Evolutionary conservation across 2,329 filamentous ascomycete genomes (phyloP), one percentile per base, ranked within the genome.

Genomic region (Thielaviopsis populi): DNA sequence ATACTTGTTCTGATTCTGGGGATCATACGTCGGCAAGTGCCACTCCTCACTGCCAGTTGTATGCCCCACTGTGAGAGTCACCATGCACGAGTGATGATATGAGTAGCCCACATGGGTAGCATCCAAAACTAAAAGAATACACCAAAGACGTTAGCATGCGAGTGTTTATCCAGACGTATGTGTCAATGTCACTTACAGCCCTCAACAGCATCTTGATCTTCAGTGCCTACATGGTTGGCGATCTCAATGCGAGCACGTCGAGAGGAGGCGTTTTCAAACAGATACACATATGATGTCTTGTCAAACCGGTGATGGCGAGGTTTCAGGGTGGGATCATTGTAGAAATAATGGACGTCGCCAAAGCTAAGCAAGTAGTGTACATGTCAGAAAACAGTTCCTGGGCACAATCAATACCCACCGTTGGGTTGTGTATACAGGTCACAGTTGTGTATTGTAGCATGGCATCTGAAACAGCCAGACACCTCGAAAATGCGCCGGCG

Each of bases 261-360:
- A 68, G 85, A 81, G 66, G 77, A 77, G 13, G 86, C 80, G 71
- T 89, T 87, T 73, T 91, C 86, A 72, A 89, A 91, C 5, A 91
- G 77, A 71, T 91, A 91, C 65, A 91, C 81, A 72, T 91, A 91
- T 7, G 87, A 91, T 58, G 84, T 82, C 72, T 87, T 88, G 73
- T 89, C 85, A 73, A 92, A 91, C 61, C 88, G 84, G 73, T 91
- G 86, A 72, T 91, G 88, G n/a, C 80, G 83, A 37, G 88, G 87
- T 64, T 80, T 83, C 64, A 80, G 77, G 5, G 79, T 78, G 1
- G 85, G 84, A n/a, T 84, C 80, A 30, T 81, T 80, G 74, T 91
- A 89, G 74, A 84, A 90, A 74, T 91, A 91, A 73, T 91, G 88
- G 63, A 91, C 72, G 70, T 92, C 88, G 67, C 82, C 86, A 70